Base-by-base conservation (phyloP, 2,329 filamentous ascomycete genomes). In the Aaosphaeria pasadenensis region DNA sequence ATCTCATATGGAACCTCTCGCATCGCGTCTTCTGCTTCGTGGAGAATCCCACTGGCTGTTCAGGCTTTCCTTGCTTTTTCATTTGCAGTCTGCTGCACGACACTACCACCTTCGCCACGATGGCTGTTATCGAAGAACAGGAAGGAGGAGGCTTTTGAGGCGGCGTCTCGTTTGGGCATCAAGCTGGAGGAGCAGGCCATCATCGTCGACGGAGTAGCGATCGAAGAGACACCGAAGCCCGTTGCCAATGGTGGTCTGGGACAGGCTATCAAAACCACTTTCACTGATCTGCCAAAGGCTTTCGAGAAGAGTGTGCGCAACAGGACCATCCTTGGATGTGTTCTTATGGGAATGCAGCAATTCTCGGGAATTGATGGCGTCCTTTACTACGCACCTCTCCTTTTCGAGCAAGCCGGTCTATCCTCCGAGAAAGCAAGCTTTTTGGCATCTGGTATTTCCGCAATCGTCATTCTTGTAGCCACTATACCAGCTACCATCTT, bases 291-390 rank as follows among this genome's bases (percentile, higher is more conserved):
- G 7, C 33, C 33, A n/a, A n/a, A 36, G 7, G 33, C 33, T 9
- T 46, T 46, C 30, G 7, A 24, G 30, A 5, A 30, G 7, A 24
- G 24, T 31, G 36, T 39, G 13, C 36, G 44, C 13, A 38, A 35
- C 30, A 40, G 39, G 39, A 47, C 45, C 6, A 30, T 50, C n/a
- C 64, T 85, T 24, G 81, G 76, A 0, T 69, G 81, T 0, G 84
- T 84, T 51, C 62, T 84, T 44, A 76, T 85, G 59, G 76, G 72
- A 2, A 81, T 84, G 73, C 74, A 81, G 30, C 83, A 86, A 55
- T 66, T 85, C 0, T 79, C 73, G 30, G 82, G 83, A 0, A 85
- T 86, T 43, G 83, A 86, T 53, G 83, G 79, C 0, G 76, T 85
- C 4, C 71, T 84, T 29, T 85, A 83, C 49, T 85, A 85, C 46